Evolutionary conservation across 2,329 filamentous ascomycete genomes (phyloP).

Genomic region (Neobulgaria alba): DNA sequence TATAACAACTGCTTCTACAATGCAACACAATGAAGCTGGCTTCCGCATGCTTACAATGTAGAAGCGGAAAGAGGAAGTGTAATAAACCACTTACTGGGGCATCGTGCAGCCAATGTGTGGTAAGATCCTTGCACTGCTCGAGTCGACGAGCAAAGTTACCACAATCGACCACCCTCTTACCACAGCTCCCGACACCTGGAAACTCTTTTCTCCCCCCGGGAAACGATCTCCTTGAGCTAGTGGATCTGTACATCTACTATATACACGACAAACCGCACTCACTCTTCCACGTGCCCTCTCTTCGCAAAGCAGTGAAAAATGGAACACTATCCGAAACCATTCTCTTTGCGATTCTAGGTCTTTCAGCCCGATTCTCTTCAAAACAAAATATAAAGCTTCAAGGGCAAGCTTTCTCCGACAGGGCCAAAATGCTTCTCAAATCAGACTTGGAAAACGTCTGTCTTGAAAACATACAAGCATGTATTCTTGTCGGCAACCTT

Average conservation of each 20-base stretch:
- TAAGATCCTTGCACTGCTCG: too few relatives aligned
- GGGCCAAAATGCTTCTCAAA: background rate
- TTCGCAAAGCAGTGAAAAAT: background rate
- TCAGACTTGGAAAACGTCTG: background rate
- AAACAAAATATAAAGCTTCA: background rate
- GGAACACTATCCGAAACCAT: background rate
- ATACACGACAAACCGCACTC: background rate
- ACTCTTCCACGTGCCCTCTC: background rate
- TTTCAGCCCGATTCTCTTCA: background rate
- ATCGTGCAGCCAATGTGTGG: too few relatives aligned
- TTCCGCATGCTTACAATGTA: too few relatives aligned
- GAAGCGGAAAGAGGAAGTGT: too few relatives aligned
- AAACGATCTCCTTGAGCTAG: too few relatives aligned
- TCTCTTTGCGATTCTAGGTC: background rate
- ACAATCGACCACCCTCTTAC: too few relatives aligned
- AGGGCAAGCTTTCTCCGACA: background rate
- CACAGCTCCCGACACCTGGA: too few relatives aligned
- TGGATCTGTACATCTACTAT: background rate
- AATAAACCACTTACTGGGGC: too few relatives aligned
- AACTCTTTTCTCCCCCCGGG: too few relatives aligned
- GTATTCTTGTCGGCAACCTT: background rate
- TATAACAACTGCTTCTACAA: too few relatives aligned
- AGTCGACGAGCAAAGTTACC: too few relatives aligned
- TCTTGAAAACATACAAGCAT: background rate
- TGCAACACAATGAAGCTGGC: too few relatives aligned